Evolutionary conservation across 2,329 filamentous ascomycete genomes (phyloP), one percentile per base, ranked within the genome.

Genomic region (Xylariaceae sp.): DNA sequence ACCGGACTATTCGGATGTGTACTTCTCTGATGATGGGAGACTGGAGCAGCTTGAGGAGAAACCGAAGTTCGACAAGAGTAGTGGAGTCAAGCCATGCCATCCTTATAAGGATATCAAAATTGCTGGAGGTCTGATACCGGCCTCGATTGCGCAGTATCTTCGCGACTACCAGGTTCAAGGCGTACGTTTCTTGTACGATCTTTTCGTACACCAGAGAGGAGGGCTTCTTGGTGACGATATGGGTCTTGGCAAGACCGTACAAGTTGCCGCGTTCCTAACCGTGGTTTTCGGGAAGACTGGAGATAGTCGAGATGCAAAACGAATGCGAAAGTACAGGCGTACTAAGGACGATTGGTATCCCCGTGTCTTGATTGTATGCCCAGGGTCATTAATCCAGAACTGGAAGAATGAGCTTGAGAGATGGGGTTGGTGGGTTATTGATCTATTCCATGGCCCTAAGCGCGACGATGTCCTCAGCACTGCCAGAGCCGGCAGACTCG

Each of bases 381-480:
- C 93, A 0, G 92, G 92, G 0, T 90, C 88, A 0, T 75, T 99
- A 59, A 92, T 97, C 66, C 82, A 87, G 64, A 99, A 99, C 66
- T 99, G 94, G 94, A 86, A 85, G 73, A 86, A 87, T 30, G 94
- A 99, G 73, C 76, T 99, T 44, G 78, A 85, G 53, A 85, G 89
- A 58, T 99, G 94, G 94, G 94, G 94, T 0, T 99, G 90, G 89
- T 99, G 94, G 94, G 86, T 92, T 63, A 80, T 90, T 8, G 90
- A 95, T 67, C 75, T 86, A 1, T 97, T 88, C 65, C 92, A 97
- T 68, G 92, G 92, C 7, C 65, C 73, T 2, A 75, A 75, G 39
- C 85, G 92, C 68, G 87, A 89, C 34, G 84, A 88, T 51, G 85
- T 88, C 0, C 77, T 96, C 1, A 79, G 85, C 49, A 83, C 90